phyloP scores from a whole-genome alignment of 2,329 filamentous ascomycete species.

The Fusarium anthophilum region DNA sequence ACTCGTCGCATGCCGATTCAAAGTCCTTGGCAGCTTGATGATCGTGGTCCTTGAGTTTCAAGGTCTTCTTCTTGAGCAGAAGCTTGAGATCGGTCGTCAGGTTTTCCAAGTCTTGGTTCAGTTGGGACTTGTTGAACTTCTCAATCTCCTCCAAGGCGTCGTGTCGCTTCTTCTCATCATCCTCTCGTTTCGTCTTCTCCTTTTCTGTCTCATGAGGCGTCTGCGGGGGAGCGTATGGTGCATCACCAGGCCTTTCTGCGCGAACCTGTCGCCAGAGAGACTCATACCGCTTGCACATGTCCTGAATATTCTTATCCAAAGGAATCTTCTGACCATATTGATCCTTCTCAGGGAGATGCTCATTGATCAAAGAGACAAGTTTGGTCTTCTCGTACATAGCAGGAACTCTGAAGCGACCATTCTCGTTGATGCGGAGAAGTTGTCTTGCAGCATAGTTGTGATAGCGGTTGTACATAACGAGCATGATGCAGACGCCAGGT shows the following conservation, averaged over 20 bases:
- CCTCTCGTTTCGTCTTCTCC: neutral
- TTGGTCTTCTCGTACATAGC: neutral
- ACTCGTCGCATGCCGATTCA: neutral
- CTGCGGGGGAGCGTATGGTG: neutral
- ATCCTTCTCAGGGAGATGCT: neutral
- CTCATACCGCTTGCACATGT: neutral
- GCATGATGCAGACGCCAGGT: constrained; percentile 72
- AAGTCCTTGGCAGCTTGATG: neutral
- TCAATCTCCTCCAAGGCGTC: neutral
- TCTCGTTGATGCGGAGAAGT: constrained; percentile 62
- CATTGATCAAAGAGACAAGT: neutral
- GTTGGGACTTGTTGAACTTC: neutral
- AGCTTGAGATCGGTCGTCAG: neutral
- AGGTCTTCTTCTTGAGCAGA: neutral
- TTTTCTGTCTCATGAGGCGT: neutral
- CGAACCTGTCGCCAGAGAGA: neutral
- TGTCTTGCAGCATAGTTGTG: constrained; percentile 84
- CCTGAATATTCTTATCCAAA: neutral
- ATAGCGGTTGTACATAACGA: constrained; percentile 78
- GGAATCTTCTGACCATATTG: neutral
- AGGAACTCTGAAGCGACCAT: constrained; percentile 47
- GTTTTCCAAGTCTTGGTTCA: neutral
- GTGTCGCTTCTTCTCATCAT: fast-evolving
- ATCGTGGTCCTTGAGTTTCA: neutral
- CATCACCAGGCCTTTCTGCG: neutral